Conservation (phyloP, 2,329 filamentous ascomycete species). For the Stagonosporopsis chrysanthemi region DNA sequence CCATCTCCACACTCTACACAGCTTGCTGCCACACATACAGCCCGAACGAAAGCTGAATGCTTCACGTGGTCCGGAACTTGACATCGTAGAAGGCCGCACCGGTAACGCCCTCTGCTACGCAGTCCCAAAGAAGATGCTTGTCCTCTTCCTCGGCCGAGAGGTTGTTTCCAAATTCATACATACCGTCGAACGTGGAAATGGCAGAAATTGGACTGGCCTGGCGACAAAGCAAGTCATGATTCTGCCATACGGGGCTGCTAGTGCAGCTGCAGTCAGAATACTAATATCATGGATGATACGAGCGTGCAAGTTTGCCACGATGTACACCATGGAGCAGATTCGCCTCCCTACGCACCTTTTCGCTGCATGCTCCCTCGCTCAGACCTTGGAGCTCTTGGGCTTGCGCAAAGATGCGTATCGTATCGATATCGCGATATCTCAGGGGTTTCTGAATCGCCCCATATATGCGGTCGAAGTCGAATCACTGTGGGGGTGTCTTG, state of each 20-base stretch:
- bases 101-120: slow-evolving; percentile 3
- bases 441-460: slow-evolving; percentile 23
- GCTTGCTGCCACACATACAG: slow-evolving; percentile 25
- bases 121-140: slow-evolving; percentile 30
- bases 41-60: slow-evolving; percentile 23
- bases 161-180: slow-evolving; percentile 25
- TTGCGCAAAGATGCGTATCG: slow-evolving; percentile 30
- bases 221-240: slow-evolving; percentile 20
- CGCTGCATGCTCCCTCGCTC: slow-evolving; percentile 32
- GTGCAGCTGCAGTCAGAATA: slow-evolving; percentile 23
- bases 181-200: slow-evolving; percentile 24
- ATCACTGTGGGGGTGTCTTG: slow-evolving; percentile 32
- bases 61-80: slow-evolving; percentile 12
- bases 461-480: slow-evolving; percentile 26
- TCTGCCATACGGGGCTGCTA: slow-evolving; percentile 20
- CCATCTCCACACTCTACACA: slow-evolving; percentile 25
- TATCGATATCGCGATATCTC: slow-evolving; percentile 25
- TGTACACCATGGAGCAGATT: slow-evolving; percentile 24
- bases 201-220: slow-evolving; percentile 9
- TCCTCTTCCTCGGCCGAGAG: slow-evolving; percentile 28
- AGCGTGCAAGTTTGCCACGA: slow-evolving; percentile 24
- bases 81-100: slow-evolving; percentile 27
- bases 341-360: slow-evolving; percentile 27
- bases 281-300: slow-evolving; percentile 36
- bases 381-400: slow-evolving; percentile 26